Conservation (phyloP, 352 stramenopile genomes). For the Phytophthora foliorum region DNA sequence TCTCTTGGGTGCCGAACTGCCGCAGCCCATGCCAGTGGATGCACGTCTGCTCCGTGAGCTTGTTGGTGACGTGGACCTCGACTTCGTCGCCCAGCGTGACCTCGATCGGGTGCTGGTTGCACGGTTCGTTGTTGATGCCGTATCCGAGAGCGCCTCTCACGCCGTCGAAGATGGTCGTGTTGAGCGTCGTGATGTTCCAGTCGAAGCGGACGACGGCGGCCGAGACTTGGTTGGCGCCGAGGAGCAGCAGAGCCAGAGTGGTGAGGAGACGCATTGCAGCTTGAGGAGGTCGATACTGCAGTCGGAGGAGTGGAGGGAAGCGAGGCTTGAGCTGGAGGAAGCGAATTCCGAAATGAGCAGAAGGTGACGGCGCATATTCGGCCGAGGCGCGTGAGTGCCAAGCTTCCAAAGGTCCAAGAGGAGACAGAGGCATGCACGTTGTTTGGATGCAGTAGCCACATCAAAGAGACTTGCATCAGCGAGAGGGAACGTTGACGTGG, state of each 20-base stretch:
- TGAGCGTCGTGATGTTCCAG: constrained; percentile 50
- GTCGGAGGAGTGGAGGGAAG: constrained; percentile 6
- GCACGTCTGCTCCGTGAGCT: constrained; percentile 50
- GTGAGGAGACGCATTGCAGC: constrained; percentile 28
- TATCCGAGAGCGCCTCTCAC: constrained; percentile 35
- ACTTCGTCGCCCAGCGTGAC: constrained; percentile 47
- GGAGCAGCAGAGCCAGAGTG: constrained; percentile 26
- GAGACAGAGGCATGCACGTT: neutral
- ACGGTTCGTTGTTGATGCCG: constrained; percentile 50
- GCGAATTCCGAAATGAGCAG: constrained; percentile 40
- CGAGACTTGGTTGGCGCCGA: constrained; percentile 21
- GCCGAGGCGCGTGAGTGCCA: neutral
- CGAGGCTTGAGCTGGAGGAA: constrained; percentile 30
- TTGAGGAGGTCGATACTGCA: constrained; percentile 1
- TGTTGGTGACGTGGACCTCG: constrained; percentile 49
- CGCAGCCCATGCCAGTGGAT: constrained; percentile 61
- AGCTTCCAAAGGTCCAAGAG: neutral
- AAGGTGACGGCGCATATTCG: neutral
- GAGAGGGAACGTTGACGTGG: constrained; percentile 7
- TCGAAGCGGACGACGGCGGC: constrained; percentile 40
- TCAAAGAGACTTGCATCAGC: neutral
- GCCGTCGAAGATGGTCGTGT: constrained; percentile 44
- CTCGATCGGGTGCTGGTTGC: constrained; percentile 35
- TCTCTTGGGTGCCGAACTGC: constrained; percentile 52
- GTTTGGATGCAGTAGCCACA: neutral